Evolutionary conservation across 306 rosid genomes (phyloP), one percentile per base, ranked within the genome.

Genomic region (Lablab purpureus): DNA sequence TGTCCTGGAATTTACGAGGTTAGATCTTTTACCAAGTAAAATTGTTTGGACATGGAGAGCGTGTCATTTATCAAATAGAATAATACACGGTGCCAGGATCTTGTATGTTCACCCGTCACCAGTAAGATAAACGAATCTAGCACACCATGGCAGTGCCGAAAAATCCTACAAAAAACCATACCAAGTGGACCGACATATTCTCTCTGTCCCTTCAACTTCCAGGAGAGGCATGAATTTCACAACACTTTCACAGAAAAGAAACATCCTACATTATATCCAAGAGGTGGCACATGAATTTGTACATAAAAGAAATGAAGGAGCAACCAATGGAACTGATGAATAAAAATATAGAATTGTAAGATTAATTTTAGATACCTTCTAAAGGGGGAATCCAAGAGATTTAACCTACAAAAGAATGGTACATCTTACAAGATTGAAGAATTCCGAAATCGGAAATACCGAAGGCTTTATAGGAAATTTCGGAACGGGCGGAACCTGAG

Each of bases 331-430:
- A 56, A 36, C 62, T 15, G 34, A 36, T 52, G 74, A 77, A 43
- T 72, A 78, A 74, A 79, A 36, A 36, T 64, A 34, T 64, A 79
- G 66, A 76, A 73, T 43, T 22, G 71, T 23, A 77, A n/a, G 56
- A 77, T 65, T 23, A 63, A 68, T 41, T 84, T 41, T 18, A 80
- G 73, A 37, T 47, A 65, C 65, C 81, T 36, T 66, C 27, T 67
- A 77, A 63, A 2, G 45, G 45, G 56, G 75, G 65, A 80, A 82
- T 85, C 85, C 86, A 64, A 63, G 79, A 60, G 49, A 40, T 69
- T 82, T 63, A 76, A 18, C 66, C 90, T 83, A 87, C 89, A 86
- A 90, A 80, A 88, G 91, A 87, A 92, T 85, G 82, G 18, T 85
- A 87, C 87, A 78, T 56, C 50, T 64, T 51, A 58, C 80, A 82